Base-by-base conservation (phyloP, 1,139 yeast species). In the Candida gigantensis region DNA sequence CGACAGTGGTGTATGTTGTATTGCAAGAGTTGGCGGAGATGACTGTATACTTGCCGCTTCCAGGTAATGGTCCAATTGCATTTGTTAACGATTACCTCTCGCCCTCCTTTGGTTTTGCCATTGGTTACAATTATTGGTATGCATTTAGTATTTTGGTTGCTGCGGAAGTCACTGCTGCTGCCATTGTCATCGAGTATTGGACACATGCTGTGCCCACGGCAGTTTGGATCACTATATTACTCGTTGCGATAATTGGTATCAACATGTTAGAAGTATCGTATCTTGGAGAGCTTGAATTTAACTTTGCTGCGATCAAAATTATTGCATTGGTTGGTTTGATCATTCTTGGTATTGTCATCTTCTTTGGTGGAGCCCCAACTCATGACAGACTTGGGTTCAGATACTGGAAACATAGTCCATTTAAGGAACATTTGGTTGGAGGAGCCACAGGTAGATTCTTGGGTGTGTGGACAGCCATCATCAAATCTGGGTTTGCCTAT, bases 201-300 rank as follows among this genome's bases (percentile, higher is more conserved):
- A 68, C 72, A n/a, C n/a, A n/a, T n/a, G 50, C 51, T 16, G 71
- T 76, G 17, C 64, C 68, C 35, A 66, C 74, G 5, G 81, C 78
- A 20, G 78, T 72, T 14, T 76, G 80, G 80, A 73, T 75, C 36
- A 59, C 77, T 56, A 72, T 75, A n/a, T 62, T 75, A 38, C 57
- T 72, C 40, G 70, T 52, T n/a, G 32, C 64, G 3, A 55, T 65
- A 36, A 58, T 72, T 11, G 45, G 47, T 3, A 51, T 74, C 16
- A 74, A 75, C 45, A 53, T 71, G 51, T 52, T 60, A 32, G 64
- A 76, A 6, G 79, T 81, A 17, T 63, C 60, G 41, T 69, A 66
- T 31, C 81, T 77, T 49, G 87, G 87, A 24, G 87, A 81, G 50
- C 64, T 81, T 6, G 87, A 81, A 53, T 81, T 78, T 52, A 77